Percentiles rank a stretch among this genome's conserved stretches.
These are phyloP conservation scores for Fusarium staphyleae DNA, from an alignment of 2,329 filamentous ascomycete species.

Conservation along the genomic window DNA sequence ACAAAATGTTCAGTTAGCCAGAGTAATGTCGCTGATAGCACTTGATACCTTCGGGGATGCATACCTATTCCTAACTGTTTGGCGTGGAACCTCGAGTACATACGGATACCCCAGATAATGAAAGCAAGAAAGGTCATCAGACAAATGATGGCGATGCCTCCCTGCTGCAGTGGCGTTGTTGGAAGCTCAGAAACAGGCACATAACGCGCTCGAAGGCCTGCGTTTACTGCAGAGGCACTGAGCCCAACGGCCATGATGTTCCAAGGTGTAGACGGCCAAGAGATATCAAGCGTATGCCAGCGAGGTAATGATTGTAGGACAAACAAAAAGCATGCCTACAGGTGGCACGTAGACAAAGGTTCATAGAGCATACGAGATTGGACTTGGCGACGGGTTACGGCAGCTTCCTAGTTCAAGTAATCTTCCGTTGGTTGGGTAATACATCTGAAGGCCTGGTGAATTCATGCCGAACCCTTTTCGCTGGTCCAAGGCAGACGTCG, in stretches of 20 bases:
- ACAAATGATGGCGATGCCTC: conserved; percentile 30
- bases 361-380: no score
- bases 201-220: conserved; percentile 15
- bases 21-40: not conserved
- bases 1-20: not conserved
- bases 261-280: not conserved
- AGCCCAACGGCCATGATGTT: conserved; percentile 2
- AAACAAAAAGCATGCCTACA: no score
- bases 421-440: no score
- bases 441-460: not conserved
- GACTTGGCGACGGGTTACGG: no score
- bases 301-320: no score
- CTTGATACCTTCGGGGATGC: no score
- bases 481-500: not conserved
- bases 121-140: conserved; percentile 28
- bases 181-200: conserved; percentile 19
- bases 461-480: not conserved
- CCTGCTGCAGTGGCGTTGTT: conserved; percentile 28
- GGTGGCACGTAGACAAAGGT: no score
- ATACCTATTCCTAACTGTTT: conserved; percentile 32
- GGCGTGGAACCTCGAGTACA: conserved; percentile 27
- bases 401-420: no score
- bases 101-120: conserved; percentile 18
- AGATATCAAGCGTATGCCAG: no score
- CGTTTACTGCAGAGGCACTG: not conserved